Evolutionary conservation across 805 yeast genomes (phyloP).

Genomic region (Candida lessepsii): DNA sequence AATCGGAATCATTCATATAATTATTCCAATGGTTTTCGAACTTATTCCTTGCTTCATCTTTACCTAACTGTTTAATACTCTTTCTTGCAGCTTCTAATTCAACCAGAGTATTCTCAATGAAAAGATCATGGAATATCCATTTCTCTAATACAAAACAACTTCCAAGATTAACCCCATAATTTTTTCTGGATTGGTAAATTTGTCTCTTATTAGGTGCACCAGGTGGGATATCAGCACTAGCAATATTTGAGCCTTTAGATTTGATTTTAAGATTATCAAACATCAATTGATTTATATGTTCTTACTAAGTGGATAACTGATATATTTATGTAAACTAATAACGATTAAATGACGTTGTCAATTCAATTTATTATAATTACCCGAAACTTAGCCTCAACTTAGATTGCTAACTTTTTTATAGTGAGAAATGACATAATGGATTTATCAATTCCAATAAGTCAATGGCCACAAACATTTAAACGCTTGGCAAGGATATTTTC

Average conservation of each 20-base stretch:
- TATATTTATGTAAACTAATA: no score
- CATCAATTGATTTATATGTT: no score
- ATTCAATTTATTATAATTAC: no score
- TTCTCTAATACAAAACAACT: constrained; percentile 75
- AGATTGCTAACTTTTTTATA: constrained; percentile 1
- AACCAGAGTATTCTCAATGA: constrained; percentile 51
- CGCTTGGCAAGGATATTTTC: constrained; percentile 21
- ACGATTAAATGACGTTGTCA: no score
- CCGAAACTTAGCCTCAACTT: no score
- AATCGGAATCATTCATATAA: constrained; percentile 67
- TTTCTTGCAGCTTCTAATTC: constrained; percentile 73
- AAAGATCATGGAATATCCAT: constrained; percentile 68
- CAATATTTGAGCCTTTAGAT: constrained; percentile 19
- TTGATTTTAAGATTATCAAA: constrained; percentile 35
- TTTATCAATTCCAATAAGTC: neutral
- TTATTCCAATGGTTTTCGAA: constrained; percentile 65
- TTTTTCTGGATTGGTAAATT: constrained; percentile 58
- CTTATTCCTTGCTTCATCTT: constrained; percentile 49
- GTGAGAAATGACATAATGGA: constrained; percentile 4
- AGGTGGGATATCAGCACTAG: constrained; percentile 27
- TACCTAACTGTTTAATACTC: constrained; percentile 48
- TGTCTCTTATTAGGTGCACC: constrained; percentile 30
- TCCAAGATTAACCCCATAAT: constrained; percentile 86
- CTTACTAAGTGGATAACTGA: no score
- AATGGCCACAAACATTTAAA: constrained; percentile 15